Conservation (phyloP, 192 early-diverging fungal genomes). For the Podila verticillata region DNA sequence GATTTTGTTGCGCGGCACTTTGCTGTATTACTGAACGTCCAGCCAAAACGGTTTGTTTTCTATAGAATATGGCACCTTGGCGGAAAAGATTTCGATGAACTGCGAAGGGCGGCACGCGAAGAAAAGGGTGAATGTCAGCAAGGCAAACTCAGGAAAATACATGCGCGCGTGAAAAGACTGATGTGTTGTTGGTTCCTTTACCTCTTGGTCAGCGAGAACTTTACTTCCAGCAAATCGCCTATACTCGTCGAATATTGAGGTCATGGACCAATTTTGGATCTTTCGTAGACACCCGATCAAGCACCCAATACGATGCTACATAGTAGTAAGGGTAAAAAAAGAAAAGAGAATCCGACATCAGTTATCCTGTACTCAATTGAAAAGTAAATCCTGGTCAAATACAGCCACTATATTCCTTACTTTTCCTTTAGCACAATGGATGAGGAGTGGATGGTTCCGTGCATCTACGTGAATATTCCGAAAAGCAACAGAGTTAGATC, state of each 20-base stretch:
- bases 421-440: conserved; percentile 97
- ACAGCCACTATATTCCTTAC: conserved; percentile 43
- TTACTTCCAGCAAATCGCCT: conserved; percentile 91
- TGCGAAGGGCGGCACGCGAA: not conserved
- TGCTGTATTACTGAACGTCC: not conserved
- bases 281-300: conserved; percentile 93
- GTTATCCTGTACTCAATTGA: too few relatives aligned
- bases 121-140: not conserved
- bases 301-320: conserved; percentile 90
- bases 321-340: not conserved
- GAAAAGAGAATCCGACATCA: too few relatives aligned
- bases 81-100: conserved; percentile 68
- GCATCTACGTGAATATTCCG: conserved; percentile 24
- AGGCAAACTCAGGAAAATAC: not conserved
- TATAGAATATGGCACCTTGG: conserved; percentile 55
- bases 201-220: conserved; percentile 94
- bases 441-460: conserved; percentile 71
- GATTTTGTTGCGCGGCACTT: not conserved
- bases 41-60: conserved; percentile 64
- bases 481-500: not conserved
- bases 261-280: conserved; percentile 95
- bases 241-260: conserved; percentile 98
- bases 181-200: conserved; percentile 54
- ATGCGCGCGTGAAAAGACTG: not conserved
- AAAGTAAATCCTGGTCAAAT: too few relatives aligned